Evolutionary conservation across 306 rosid species (phyloP).

Genomic region (Inga leiocalycina): DNA sequence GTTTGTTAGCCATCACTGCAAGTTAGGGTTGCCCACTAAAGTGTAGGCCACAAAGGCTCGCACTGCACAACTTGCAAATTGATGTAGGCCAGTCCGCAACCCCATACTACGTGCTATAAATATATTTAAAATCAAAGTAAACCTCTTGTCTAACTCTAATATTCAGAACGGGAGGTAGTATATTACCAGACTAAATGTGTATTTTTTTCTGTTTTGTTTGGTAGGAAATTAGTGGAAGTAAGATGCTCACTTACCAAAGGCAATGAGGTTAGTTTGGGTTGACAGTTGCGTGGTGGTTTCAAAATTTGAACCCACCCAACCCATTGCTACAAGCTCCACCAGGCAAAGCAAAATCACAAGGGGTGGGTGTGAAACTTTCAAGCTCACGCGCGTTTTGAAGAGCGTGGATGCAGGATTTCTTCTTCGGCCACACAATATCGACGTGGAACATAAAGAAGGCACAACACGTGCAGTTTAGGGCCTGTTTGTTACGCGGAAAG

Average conservation of each 20-base stretch:
- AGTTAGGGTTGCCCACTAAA: too few species aligned
- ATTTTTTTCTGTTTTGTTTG: background rate
- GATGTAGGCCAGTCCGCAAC: too few species aligned
- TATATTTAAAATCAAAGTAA: too few species aligned
- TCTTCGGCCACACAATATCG: background rate
- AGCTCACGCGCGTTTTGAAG: constrained; percentile 45
- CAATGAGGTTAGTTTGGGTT: background rate
- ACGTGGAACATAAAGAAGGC: background rate
- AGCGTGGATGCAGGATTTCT: constrained; percentile 28
- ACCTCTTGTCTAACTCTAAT: too few species aligned
- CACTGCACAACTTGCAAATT: too few species aligned
- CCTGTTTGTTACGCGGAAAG: too few species aligned
- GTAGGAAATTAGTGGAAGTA: background rate
- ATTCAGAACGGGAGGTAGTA: too few species aligned
- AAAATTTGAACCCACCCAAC: background rate
- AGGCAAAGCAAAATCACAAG: background rate
- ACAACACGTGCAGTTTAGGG: background rate
- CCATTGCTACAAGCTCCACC: background rate
- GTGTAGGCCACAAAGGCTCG: too few species aligned
- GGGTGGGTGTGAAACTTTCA: constrained; percentile 39
- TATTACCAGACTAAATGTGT: too few species aligned
- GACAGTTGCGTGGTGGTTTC: background rate
- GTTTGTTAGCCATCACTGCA: too few species aligned
- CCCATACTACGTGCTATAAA: too few species aligned
- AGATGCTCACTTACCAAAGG: background rate